Conservation (phyloP, 1,284 basidiomycete species). For the Rhodofomes roseus region DNA sequence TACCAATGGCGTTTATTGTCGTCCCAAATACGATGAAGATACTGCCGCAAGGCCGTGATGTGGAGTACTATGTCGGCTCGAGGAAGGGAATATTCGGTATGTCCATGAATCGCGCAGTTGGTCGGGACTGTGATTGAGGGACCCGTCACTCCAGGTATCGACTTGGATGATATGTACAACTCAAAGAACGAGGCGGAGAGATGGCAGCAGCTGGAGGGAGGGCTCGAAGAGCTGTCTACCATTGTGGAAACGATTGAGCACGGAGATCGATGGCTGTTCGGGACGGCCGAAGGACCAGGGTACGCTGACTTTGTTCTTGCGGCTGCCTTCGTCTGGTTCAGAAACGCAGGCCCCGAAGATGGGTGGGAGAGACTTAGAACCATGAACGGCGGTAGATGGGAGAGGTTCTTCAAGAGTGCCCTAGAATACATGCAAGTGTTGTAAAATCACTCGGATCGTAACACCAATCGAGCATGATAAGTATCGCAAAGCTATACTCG, state of each 20-base stretch:
- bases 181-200: background rate
- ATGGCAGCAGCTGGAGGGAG: background rate
- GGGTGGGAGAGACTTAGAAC: conserved; percentile 4
- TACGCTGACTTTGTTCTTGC: conserved; percentile 9
- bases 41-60: background rate
- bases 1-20: conserved; percentile 1
- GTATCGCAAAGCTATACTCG: too few species aligned
- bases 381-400: conserved; percentile 4
- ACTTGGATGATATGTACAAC: background rate
- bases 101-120: background rate
- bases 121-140: background rate
- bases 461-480: too few species aligned
- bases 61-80: background rate
- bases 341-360: background rate
- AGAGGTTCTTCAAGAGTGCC: background rate
- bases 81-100: conserved; percentile 3
- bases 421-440: conserved; percentile 2
- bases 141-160: background rate
- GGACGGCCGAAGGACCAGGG: background rate
- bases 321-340: conserved; percentile 1
- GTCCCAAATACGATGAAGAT: background rate
- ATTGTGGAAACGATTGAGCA: conserved; percentile 1
- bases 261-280: conserved; percentile 4
- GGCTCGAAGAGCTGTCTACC: background rate
- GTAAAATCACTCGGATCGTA: too few species aligned